A percentile compares a stretch with the other conserved stretches of the same genome.
Evolutionary conservation across 306 rosid genomes (phyloP).

Genomic region (Cucumis cinereus): DNA sequence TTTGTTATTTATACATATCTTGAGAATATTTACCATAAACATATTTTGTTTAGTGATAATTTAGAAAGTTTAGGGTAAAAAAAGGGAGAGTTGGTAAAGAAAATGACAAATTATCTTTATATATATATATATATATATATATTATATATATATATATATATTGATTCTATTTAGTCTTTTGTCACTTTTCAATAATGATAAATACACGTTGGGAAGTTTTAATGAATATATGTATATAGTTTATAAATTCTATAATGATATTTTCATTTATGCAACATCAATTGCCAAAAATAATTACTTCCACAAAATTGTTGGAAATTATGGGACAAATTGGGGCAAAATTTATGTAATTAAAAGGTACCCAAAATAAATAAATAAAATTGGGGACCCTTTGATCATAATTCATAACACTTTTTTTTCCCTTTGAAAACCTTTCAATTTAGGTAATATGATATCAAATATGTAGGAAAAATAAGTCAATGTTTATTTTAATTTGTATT

Average conservation of each 20-base stretch:
- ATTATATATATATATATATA: too few relatives aligned
- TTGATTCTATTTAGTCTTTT: too few relatives aligned
- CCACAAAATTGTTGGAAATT: neutral
- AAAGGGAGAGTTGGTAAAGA: neutral
- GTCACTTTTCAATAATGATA: neutral
- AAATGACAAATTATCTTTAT: neutral
- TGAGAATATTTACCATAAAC: neutral
- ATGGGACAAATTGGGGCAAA: neutral
- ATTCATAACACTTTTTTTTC: neutral
- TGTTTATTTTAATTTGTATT: neutral
- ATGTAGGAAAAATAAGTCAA: neutral
- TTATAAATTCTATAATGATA: too few relatives aligned
- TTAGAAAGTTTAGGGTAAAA: neutral
- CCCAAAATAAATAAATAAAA: neutral
- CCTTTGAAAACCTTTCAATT: neutral
- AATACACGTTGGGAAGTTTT: too few relatives aligned
- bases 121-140: too few relatives aligned
- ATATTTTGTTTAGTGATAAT: neutral
- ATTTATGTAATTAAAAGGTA: neutral
- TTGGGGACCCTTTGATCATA: neutral
- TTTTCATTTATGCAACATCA: neutral
- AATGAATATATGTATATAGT: too few relatives aligned
- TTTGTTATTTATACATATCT: neutral
- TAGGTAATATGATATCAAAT: neutral
- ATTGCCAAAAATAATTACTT: neutral